Evolutionary conservation across 768 basidiomycete species (phyloP), one percentile per base, ranked within the genome.

Genomic region (Amanita fuliginea): DNA sequence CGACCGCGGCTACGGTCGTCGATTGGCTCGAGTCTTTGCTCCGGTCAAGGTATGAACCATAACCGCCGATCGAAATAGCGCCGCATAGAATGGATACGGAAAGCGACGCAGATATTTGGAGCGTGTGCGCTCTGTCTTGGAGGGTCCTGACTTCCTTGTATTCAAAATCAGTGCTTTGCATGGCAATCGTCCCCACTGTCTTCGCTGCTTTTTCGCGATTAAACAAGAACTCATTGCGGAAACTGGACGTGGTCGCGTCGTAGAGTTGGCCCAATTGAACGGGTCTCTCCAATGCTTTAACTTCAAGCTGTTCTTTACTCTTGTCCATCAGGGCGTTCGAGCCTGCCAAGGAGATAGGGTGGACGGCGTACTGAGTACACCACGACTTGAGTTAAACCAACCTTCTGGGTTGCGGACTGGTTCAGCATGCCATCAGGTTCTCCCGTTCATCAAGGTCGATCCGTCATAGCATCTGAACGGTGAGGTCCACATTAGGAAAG

Each of bases 121-220:
- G 44, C 9, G 30, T 34, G 21, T 46, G 7, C 18, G 44, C 44
- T 14, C 44, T 33, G 19, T 46, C 44, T 33, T 46, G 32, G 19
- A 46, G 44, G 34, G 33, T 46, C 32, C 32, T 46, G 44, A 46
- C 44, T 30, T 46, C 44, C 32, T 46, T 46, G 44, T 46, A 46
- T 46, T 46, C 44, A 18, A 46, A 46, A 19, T 46, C 18, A 18
- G 44, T 46, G 44, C 30, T 35, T 22, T 33, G 35, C 30, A 34
- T 46, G 32, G 44, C 33, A 19, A 46, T 19, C 16, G 18, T 34
- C 10, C 22, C 35, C 2, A 43, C 16, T 16, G 42, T 43, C 9
- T 33, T 19, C 1, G 19, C 33, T 14, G 34, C 34, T 18, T 46
- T 21, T 21, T 21, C 11, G 14, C 16, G 32, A 9, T 46, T 19